Percentiles rank a stretch among this genome's conserved stretches.
phyloP scores from a whole-genome alignment of 2,329 filamentous ascomycete species.

The Capronia coronata region DNA sequence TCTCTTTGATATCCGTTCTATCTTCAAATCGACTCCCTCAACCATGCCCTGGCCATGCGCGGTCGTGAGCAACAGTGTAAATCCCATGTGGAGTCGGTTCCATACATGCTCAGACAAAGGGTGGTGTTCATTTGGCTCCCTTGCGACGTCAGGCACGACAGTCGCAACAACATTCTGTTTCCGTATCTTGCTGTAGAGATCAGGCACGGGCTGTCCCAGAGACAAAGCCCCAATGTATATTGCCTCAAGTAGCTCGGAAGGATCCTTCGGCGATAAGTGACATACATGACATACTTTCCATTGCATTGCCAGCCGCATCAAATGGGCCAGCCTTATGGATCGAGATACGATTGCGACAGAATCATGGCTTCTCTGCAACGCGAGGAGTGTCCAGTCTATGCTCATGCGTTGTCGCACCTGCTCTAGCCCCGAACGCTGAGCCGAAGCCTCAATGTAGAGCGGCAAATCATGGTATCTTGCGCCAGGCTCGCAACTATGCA shows the following conservation, averaged over 20 bases:
- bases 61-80: neutral
- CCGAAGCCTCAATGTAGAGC: neutral
- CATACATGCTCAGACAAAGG: neutral
- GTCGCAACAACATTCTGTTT: no score
- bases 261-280: neutral
- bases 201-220: neutral
- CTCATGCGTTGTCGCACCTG: neutral
- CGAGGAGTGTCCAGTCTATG: neutral
- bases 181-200: neutral
- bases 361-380: neutral
- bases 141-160: no score
- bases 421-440: neutral
- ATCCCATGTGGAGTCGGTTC: slow-evolving; percentile 3
- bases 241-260: neutral
- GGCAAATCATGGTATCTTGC: neutral
- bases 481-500: neutral
- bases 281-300: neutral
- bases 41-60: neutral
- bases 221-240: neutral
- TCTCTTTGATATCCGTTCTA: slow-evolving; percentile 4
- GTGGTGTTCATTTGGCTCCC: neutral
- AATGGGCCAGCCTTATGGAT: neutral
- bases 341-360: slow-evolving; percentile 1
- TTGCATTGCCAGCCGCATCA: neutral
- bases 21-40: neutral